Evolutionary conservation across 2,329 filamentous ascomycete species (phyloP).

Genomic region (Trichoderma sp.): DNA sequence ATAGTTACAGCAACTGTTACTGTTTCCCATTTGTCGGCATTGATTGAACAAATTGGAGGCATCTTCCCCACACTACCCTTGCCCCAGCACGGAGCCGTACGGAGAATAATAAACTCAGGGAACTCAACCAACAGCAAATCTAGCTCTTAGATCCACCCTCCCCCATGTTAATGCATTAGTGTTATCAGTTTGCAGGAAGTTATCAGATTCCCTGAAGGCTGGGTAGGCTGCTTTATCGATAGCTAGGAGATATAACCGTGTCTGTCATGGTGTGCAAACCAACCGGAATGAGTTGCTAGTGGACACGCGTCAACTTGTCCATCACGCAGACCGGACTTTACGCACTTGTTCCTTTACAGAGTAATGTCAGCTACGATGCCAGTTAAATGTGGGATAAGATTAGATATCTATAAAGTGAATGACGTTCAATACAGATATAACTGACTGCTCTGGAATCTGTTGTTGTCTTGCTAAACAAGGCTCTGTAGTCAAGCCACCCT

Average conservation of each 20-base stretch:
- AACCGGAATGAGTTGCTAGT: background rate
- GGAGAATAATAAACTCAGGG: background rate
- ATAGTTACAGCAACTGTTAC: background rate
- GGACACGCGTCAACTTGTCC: background rate
- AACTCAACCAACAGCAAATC: background rate
- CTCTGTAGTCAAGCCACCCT: too few relatives aligned
- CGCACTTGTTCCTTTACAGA: background rate
- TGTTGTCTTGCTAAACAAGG: background rate
- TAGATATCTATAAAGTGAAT: too few relatives aligned
- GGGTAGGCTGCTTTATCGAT: background rate
- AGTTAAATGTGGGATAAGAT: background rate
- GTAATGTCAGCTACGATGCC: background rate
- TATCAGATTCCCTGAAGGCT: background rate
- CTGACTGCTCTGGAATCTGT: background rate
- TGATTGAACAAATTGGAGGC: background rate
- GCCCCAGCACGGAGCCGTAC: background rate
- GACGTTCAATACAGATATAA: background rate
- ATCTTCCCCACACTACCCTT: slow-evolving; percentile 1
- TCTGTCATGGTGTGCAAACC: background rate
- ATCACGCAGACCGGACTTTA: background rate
- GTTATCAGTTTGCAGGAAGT: background rate
- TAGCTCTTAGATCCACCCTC: background rate
- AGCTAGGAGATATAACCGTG: background rate
- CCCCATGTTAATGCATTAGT: background rate
- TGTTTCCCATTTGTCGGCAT: background rate